Conservation (phyloP, 2,329 filamentous ascomycete genomes). For the Gaeumannomyces tritici region DNA sequence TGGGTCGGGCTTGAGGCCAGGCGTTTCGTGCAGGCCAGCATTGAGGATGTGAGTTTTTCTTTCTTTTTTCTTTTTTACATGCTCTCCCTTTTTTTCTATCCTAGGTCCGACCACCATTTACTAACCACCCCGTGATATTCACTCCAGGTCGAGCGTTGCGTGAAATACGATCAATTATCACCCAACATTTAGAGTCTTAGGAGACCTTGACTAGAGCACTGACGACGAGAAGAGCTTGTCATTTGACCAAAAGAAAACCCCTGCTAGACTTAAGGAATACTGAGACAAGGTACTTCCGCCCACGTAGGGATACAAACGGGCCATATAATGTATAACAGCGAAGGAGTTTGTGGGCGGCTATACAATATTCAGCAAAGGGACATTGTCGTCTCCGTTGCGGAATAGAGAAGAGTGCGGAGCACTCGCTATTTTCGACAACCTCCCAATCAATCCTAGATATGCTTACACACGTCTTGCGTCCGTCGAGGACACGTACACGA, state of each 20-base stretch:
- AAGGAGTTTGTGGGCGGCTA: no score
- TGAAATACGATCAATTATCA: conserved; percentile 81
- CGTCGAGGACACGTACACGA: not conserved
- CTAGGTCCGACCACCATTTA: not conserved
- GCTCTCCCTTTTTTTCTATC: not conserved
- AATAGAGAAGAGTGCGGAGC: no score
- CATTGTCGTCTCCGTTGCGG: no score
- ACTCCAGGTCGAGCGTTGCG: conserved; percentile 67
- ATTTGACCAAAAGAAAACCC: not conserved
- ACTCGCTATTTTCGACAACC: no score
- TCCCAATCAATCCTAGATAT: no score
- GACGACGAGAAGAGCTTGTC: not conserved
- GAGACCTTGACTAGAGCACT: not conserved
- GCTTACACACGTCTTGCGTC: not conserved
- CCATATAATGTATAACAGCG: not conserved
- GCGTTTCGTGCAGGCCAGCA: conserved; percentile 79
- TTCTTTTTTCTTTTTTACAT: not conserved
- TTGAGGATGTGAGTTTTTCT: conserved; percentile 62
- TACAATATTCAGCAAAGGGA: no score
- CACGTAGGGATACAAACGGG: no score
- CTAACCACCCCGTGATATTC: not conserved
- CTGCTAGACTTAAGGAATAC: no score
- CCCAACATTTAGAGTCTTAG: conserved; percentile 45
- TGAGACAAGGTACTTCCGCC: no score
- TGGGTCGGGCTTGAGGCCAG: conserved; percentile 88